These are phyloP conservation scores for Fusarium abutilonis DNA, from an alignment of 2,329 filamentous ascomycete species.

Conservation along the genomic window DNA sequence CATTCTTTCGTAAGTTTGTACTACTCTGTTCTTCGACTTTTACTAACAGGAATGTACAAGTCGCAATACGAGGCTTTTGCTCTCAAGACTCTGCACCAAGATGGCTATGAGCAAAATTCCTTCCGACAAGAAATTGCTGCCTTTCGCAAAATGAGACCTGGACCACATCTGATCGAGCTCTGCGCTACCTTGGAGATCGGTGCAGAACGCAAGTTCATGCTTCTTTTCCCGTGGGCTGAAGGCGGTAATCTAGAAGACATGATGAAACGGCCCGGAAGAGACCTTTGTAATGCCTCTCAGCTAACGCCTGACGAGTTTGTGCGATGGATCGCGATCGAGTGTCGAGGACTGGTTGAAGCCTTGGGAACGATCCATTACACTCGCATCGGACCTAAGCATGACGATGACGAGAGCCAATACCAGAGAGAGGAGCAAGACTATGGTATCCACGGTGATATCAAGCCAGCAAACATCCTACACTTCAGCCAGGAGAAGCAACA, in stretches of 20 bases:
- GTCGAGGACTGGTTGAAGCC: not conserved
- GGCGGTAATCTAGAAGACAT: not conserved
- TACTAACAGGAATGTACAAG: not conserved
- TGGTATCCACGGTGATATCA: conserved; percentile 4
- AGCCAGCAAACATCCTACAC: not conserved
- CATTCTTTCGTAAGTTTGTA: conserved; percentile 1
- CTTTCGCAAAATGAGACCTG: not conserved
- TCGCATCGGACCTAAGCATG: not conserved
- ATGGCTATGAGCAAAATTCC: not conserved
- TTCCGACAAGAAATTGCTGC: not conserved
- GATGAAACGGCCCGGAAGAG: not conserved
- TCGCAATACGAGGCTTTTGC: not conserved
- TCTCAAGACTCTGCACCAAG: not conserved
- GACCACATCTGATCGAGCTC: not conserved
- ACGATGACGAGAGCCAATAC: too few species aligned
- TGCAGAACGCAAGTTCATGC: not conserved
- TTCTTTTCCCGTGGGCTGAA: conserved; percentile 13
- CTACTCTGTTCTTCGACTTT: too few species aligned
- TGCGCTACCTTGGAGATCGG: conserved; percentile 2
- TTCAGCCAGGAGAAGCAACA: not conserved
- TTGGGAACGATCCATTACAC: not conserved
- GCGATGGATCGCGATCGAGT: not conserved
- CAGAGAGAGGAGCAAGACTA: not conserved
- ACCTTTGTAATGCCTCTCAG: rapidly evolving
- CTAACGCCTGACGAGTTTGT: not conserved